These are phyloP conservation scores for Coemansia sp. DNA, from an alignment of 192 early-diverging fungal species.

Conservation along the genomic window DNA sequence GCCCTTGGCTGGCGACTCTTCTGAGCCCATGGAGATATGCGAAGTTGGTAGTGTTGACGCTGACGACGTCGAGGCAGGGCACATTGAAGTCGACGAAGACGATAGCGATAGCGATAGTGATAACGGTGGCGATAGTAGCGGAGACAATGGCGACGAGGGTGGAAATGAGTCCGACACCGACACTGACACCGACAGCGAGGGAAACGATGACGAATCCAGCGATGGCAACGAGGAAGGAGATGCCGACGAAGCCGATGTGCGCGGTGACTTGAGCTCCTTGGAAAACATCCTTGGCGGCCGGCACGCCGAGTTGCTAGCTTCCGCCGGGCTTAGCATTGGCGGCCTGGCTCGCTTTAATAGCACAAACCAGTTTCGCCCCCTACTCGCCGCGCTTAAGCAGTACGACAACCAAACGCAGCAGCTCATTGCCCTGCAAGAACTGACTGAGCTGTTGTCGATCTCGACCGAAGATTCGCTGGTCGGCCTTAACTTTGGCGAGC, in stretches of 20 bases:
- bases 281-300: slow-evolving; percentile 7
- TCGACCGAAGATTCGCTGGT: slow-evolving; percentile 69
- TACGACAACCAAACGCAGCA: slow-evolving; percentile 64
- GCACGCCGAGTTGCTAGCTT: neutral
- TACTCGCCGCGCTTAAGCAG: slow-evolving; percentile 59
- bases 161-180: neutral
- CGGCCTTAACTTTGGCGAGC: slow-evolving; percentile 67
- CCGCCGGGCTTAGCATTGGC: slow-evolving; percentile 16
- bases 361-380: slow-evolving; percentile 56
- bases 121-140: neutral
- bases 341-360: slow-evolving; percentile 16
- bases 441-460: slow-evolving; percentile 73
- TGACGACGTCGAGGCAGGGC: neutral
- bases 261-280: neutral
- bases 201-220: neutral
- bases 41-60: neutral
- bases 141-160: neutral
- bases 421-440: slow-evolving; percentile 82
- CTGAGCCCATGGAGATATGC: neutral
- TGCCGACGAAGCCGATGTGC: neutral
- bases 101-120: neutral
- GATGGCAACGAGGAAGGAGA: neutral
- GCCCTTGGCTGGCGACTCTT: neutral
- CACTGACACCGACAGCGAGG: neutral
- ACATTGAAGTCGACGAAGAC: slow-evolving; percentile 8